phyloP scores from a whole-genome alignment of 768 basidiomycete species.

The Lanmaoa pseudosensibilis region DNA sequence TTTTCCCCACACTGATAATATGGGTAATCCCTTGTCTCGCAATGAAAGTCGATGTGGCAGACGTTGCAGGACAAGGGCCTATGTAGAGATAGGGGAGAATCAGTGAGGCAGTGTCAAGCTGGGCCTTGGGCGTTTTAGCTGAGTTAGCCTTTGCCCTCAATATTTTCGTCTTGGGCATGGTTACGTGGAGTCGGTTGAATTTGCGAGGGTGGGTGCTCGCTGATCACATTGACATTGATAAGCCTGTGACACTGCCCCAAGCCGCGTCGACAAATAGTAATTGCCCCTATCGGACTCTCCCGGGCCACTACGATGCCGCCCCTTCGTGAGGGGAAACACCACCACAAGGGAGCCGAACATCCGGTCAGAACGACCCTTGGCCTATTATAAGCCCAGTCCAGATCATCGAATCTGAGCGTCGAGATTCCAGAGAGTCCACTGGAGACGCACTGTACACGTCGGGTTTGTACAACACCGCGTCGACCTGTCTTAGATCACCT shows the following conservation, averaged over 20 bases:
- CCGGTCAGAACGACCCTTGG: too few species aligned
- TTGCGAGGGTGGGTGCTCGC: background rate
- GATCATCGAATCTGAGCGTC: too few species aligned
- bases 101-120: background rate
- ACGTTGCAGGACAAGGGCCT: constrained; percentile 10
- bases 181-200: background rate
- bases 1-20: constrained; percentile 12
- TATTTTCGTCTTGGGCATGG: background rate
- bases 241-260: background rate
- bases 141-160: background rate
- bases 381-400: too few species aligned
- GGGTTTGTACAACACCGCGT: too few species aligned
- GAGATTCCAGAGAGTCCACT: too few species aligned
- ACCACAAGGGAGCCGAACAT: too few species aligned
- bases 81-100: constrained; percentile 14
- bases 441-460: too few species aligned
- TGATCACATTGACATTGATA: background rate
- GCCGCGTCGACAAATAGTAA: too few species aligned
- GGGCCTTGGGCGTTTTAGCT: background rate
- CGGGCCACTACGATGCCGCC: too few species aligned
- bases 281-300: too few species aligned
- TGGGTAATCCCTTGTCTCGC: constrained; percentile 9
- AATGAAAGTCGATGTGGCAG: constrained; percentile 2
- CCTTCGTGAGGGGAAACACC: too few species aligned
- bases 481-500: too few species aligned